Percentiles rank a stretch among this genome's conserved stretches.
Evolutionary conservation across 768 basidiomycete species (phyloP).

Genomic region (Suillus lakei): DNA sequence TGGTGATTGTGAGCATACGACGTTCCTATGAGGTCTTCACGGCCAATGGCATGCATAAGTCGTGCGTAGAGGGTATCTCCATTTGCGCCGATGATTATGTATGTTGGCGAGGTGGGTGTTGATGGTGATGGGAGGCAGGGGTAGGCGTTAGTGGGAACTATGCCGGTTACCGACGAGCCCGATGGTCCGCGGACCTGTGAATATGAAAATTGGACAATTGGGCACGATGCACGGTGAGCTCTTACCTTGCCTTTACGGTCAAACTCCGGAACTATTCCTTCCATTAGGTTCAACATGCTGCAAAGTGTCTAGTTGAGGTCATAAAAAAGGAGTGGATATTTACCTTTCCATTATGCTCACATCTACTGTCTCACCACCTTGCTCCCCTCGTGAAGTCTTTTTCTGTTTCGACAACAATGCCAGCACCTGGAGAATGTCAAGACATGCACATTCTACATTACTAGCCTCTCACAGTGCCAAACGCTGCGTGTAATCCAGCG

Average conservation of each 20-base stretch:
- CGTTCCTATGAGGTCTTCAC: conserved; percentile 62
- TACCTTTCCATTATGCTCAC: conserved; percentile 78
- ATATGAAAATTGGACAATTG: neutral
- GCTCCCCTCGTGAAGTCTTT: conserved; percentile 32
- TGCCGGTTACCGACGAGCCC: conserved; percentile 75
- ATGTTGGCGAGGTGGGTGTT: conserved; percentile 48
- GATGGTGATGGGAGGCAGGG: conserved; percentile 58
- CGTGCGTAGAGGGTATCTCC: conserved; percentile 72
- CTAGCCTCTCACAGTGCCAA: conserved; percentile 58
- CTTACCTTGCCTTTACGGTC: conserved; percentile 70
- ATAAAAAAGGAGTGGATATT: neutral
- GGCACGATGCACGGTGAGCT: neutral
- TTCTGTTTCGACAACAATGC: conserved; percentile 57
- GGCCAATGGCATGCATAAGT: conserved; percentile 63
- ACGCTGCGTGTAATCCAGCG: conserved; percentile 73
- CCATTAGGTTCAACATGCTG: conserved; percentile 80
- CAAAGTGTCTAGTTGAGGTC: neutral
- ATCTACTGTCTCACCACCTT: conserved; percentile 62
- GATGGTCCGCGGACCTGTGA: conserved; percentile 70
- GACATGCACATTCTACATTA: neutral
- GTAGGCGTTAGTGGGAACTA: conserved; percentile 77
- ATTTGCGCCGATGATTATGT: conserved; percentile 75
- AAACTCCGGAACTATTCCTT: conserved; percentile 76
- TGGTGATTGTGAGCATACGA: conserved; percentile 48
- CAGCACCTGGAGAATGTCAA: conserved; percentile 48